phyloP scores from a whole-genome alignment of 225 moss, liverwort and hornwort species.

The Bryum argenteum region DNA sequence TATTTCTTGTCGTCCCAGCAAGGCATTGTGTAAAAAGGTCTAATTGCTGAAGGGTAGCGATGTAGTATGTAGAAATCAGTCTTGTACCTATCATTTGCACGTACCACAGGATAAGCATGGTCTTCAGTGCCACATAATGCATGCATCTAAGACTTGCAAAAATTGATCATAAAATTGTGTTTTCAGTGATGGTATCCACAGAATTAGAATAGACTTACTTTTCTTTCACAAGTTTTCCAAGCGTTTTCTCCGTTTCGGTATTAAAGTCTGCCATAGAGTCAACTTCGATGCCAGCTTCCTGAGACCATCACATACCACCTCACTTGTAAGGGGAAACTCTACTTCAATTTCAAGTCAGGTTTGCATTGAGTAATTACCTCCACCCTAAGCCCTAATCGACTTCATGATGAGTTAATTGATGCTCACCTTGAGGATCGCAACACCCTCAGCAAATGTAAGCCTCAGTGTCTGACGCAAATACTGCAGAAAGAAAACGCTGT shows the following conservation, averaged over 20 bases:
- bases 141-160: not conserved
- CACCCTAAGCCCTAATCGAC: not conserved
- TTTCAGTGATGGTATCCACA: not conserved
- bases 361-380: not conserved
- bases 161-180: not conserved
- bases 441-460: slow-evolving; percentile 84
- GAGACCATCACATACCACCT: slow-evolving; percentile 1
- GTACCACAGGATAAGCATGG: not conserved
- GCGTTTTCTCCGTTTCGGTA: slow-evolving; percentile 75
- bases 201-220: slow-evolving; percentile 58
- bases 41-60: slow-evolving; percentile 74
- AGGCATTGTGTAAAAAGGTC: slow-evolving; percentile 97
- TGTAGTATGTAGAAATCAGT: slow-evolving; percentile 94
- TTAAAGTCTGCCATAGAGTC: slow-evolving; percentile 89
- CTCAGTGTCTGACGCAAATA: slow-evolving; percentile 73
- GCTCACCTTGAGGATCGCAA: slow-evolving; percentile 71
- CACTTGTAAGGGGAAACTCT: not conserved
- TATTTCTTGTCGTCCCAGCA: slow-evolving; percentile 78
- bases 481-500: slow-evolving; percentile 46
- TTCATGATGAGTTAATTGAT: not conserved
- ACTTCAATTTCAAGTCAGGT: not conserved
- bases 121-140: not conserved
- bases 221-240: slow-evolving; percentile 89
- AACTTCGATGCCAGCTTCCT: slow-evolving; percentile 79
- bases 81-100: slow-evolving; percentile 52